Base-by-base conservation (phyloP, 805 yeast species). In the Metschnikowia similis region DNA sequence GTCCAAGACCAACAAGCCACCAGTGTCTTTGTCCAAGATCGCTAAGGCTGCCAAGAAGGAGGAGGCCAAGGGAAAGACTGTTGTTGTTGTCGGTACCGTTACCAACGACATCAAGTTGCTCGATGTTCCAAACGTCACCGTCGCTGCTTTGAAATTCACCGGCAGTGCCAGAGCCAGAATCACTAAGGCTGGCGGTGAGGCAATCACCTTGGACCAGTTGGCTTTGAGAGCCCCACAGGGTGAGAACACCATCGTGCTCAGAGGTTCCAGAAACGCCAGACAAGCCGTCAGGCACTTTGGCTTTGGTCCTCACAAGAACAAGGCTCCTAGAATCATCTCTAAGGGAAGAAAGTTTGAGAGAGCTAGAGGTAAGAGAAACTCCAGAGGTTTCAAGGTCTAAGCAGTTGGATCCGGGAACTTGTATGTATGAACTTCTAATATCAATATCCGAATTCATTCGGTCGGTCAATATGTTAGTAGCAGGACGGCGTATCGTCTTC, bases 371-470 rank as follows among this genome's bases (percentile, higher is more conserved):
- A 95, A 87, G 80, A 85, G 99, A 83, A 86, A 83, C 77, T 91
- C 98, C 66, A 90, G 95, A 86, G 99, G 96, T 83, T 94, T 94
- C 99, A 94, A 94, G 88, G 99, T 94, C 81, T 94, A 92, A 89
- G 65, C 51, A 14, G 16, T 14, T 43, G 30, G 45, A 41, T 13
- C 21, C 17, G 45, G 35, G 45, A 41, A 41, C 37, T 41, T 41
- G 45, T 41, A 41, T 31, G 45, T 41, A 41, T 37, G 45, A 41
- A 41, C 45, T 41, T 27, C 45, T 41, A 41, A 41, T 30, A 32
- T 13, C 21, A 41, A 41, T 41, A 31, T 16, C 37, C 45, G 45
- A 32, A 32, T 31, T 13, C 37, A 31, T 32, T 32, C 36, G 45
- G 45, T 41, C 45, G 45, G 45, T 41, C 31, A 41, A n/a, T 14